Evolutionary conservation across 495 filamentous ascomycete species (phyloP).

Genomic region (Corynascus novoguineensis): DNA sequence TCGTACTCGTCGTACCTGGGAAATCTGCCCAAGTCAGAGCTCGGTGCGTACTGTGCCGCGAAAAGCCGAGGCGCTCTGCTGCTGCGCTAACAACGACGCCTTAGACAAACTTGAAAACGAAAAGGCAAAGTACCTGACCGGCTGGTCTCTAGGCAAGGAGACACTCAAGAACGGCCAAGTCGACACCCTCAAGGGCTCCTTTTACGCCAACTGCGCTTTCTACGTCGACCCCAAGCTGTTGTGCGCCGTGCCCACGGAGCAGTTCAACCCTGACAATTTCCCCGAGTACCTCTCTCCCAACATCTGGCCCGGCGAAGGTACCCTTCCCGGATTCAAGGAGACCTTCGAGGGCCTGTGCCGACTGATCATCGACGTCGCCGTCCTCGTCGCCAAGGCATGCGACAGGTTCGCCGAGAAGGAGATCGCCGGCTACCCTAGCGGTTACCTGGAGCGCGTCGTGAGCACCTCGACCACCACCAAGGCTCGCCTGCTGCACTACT

Average conservation of each 20-base stretch:
- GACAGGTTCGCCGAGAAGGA: slow-evolving; percentile 77
- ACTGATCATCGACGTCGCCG: slow-evolving; percentile 82
- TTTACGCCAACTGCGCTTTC: slow-evolving; percentile 95
- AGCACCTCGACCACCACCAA: slow-evolving; percentile 82
- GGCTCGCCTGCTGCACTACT: slow-evolving; percentile 90
- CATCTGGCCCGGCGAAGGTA: slow-evolving; percentile 68
- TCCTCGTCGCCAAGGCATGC: slow-evolving; percentile 79
- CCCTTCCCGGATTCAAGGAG: slow-evolving; percentile 66
- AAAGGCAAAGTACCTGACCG: slow-evolving; percentile 58
- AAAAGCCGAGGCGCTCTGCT: not conserved
- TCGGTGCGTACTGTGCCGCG: slow-evolving; percentile 48
- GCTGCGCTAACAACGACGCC: slow-evolving; percentile 17
- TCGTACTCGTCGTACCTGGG: slow-evolving; percentile 87
- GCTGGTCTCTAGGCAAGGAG: slow-evolving; percentile 84
- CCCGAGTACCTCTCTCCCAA: slow-evolving; percentile 61
- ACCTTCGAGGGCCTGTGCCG: slow-evolving; percentile 71
- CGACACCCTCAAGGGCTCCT: slow-evolving; percentile 92
- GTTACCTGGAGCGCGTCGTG: slow-evolving; percentile 84
- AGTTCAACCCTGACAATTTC: slow-evolving; percentile 55
- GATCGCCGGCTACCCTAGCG: slow-evolving; percentile 64
- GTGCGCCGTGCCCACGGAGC: slow-evolving; percentile 51
- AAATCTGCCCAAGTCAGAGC: slow-evolving; percentile 64
- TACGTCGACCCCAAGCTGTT: slow-evolving; percentile 63
- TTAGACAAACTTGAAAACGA: slow-evolving; percentile 59
- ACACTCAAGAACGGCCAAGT: slow-evolving; percentile 84